Evolutionary conservation across 2,329 filamentous ascomycete genomes (phyloP).

Genomic region (Hypoxylon sp.): DNA sequence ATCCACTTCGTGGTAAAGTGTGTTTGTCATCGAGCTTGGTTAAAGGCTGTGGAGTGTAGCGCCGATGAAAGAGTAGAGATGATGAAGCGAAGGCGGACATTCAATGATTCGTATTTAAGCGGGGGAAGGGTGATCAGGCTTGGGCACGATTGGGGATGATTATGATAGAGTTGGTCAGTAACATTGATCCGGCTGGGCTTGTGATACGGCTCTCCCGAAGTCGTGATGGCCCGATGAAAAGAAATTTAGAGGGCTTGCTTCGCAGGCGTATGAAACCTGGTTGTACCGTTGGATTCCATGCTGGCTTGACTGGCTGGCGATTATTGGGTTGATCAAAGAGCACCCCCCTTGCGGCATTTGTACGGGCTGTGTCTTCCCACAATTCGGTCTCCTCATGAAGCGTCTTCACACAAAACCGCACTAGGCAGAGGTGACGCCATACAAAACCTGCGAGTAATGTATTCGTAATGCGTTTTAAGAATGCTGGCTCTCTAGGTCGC

Average conservation of each 20-base stretch:
- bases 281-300: slow-evolving; percentile 16
- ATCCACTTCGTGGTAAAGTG: slow-evolving; percentile 6
- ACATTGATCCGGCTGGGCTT: neutral
- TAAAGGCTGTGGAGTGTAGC: slow-evolving; percentile 11
- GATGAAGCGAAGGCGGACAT: slow-evolving; percentile 16
- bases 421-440: slow-evolving; percentile 31
- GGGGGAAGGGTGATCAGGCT: slow-evolving; percentile 6
- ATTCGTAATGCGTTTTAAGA: slow-evolving; percentile 14
- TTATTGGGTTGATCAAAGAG: slow-evolving; percentile 28
- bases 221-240: slow-evolving; percentile 2
- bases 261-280: slow-evolving; percentile 1
- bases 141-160: neutral
- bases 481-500: slow-evolving; percentile 9
- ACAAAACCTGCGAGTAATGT: slow-evolving; percentile 30
- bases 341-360: slow-evolving; percentile 34
- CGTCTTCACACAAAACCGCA: slow-evolving; percentile 7
- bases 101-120: slow-evolving; percentile 9
- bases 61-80: neutral
- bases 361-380: slow-evolving; percentile 7
- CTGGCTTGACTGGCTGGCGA: neutral
- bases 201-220: slow-evolving; percentile 1
- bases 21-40: slow-evolving; percentile 3
- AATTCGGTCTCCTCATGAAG: slow-evolving; percentile 18
- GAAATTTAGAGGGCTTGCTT: neutral
- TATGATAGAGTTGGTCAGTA: neutral